These are phyloP conservation scores for Neoascochyta sp. DNA, from an alignment of 2,329 filamentous ascomycete genomes.

Conservation along the genomic window DNA sequence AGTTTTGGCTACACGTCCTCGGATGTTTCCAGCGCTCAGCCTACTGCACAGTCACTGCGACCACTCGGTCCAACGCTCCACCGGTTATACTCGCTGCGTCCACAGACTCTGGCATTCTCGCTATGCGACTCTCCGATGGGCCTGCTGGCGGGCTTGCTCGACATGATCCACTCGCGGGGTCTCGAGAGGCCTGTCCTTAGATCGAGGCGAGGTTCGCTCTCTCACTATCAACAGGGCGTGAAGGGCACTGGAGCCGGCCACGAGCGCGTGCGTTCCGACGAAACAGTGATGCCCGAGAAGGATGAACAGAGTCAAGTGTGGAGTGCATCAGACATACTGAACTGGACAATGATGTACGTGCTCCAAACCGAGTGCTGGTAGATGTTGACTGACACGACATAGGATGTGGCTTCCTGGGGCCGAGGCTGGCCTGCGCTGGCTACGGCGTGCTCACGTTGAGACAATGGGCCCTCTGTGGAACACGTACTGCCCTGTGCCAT, in stretches of 20 bases:
- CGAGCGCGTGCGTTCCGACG: conserved; percentile 6
- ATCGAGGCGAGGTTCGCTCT: conserved; percentile 13
- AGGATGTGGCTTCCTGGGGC: conserved; percentile 10
- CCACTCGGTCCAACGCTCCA: conserved; percentile 17
- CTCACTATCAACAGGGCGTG: conserved; percentile 24
- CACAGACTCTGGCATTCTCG: conserved; percentile 37
- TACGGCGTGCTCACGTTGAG: conserved; percentile 37
- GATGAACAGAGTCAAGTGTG: too few relatives aligned
- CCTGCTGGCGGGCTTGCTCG: conserved; percentile 32
- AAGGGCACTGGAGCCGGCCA: conserved; percentile 6
- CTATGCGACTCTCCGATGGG: conserved; percentile 40
- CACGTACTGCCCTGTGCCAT: conserved; percentile 26
- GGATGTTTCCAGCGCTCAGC: conserved; percentile 36
- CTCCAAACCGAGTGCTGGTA: too few relatives aligned
- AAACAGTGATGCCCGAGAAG: conserved; percentile 4
- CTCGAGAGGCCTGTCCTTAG: too few relatives aligned
- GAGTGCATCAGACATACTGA: conserved; percentile 53
- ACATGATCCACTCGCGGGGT: conserved; percentile 27
- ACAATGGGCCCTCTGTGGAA: conserved; percentile 10
- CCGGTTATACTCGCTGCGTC: conserved; percentile 28
- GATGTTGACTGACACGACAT: not conserved
- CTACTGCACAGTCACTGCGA: conserved; percentile 1
- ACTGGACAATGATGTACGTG: conserved; percentile 46
- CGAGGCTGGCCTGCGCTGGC: conserved; percentile 41
- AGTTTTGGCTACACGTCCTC: conserved; percentile 56